Percentiles rank a stretch among this genome's conserved stretches.
Evolutionary conservation across 129 eudicot genomes (phyloP).

Genomic region (Flaveria ramosissima): DNA sequence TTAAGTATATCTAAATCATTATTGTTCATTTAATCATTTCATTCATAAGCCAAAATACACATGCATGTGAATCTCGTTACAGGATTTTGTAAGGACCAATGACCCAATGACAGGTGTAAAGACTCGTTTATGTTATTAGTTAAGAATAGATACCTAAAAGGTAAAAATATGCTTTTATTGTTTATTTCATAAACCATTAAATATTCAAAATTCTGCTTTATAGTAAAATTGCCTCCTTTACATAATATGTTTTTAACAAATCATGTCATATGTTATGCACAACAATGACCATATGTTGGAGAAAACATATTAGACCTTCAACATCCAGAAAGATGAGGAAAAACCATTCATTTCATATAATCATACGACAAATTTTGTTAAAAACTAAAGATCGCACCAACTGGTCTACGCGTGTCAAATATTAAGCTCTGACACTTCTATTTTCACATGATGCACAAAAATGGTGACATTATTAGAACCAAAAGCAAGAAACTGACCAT

Average conservation of each 20-base stretch:
- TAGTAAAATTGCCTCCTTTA: too few species aligned
- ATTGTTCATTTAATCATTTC: too few species aligned
- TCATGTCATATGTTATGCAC: not conserved
- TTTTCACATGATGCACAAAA: not conserved
- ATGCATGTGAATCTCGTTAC: too few species aligned
- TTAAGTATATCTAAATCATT: too few species aligned
- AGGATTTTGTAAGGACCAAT: too few species aligned
- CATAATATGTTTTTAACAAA: not conserved
- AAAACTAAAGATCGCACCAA: not conserved
- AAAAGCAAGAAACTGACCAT: not conserved
- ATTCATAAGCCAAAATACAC: too few species aligned
- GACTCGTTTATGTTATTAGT: too few species aligned
- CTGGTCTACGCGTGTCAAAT: not conserved
- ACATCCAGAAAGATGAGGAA: not conserved
- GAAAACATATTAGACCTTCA: not conserved
- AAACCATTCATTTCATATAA: not conserved
- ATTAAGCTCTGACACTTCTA: not conserved
- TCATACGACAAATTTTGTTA: not conserved
- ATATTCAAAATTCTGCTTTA: too few species aligned
- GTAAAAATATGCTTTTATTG: too few species aligned
- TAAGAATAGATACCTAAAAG: too few species aligned
- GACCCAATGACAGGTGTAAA: too few species aligned
- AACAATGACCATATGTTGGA: not conserved
- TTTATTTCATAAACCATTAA: too few species aligned
- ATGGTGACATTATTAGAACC: conserved; percentile 10